A percentile compares a stretch with the other conserved stretches of the same genome.
These are phyloP conservation scores for Apiotrichum gracile DNA, from an alignment of 1,284 basidiomycete genomes.

Conservation along the genomic window DNA sequence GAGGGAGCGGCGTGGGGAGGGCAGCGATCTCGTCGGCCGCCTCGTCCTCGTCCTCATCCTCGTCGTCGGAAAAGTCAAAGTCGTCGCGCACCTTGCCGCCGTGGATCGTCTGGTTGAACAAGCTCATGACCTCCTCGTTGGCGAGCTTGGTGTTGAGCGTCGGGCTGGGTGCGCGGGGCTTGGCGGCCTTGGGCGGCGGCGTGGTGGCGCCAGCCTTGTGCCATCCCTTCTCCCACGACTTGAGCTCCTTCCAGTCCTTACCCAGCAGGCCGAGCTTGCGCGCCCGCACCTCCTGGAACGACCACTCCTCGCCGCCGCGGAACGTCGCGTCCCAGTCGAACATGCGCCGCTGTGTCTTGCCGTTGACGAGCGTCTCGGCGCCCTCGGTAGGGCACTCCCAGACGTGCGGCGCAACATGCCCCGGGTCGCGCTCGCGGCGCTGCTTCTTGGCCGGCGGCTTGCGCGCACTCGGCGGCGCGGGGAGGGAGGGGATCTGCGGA, in stretches of 20 bases:
- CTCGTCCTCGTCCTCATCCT: constrained; percentile 40
- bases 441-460: constrained; percentile 15
- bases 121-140: constrained; percentile 82
- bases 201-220: constrained; percentile 42
- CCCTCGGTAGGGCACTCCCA: constrained; percentile 45
- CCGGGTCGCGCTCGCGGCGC: constrained; percentile 10
- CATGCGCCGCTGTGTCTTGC: constrained; percentile 44
- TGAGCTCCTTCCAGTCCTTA: constrained; percentile 38
- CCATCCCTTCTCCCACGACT: constrained; percentile 43
- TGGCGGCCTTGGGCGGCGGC: constrained; percentile 26
- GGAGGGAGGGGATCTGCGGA: constrained; percentile 22
- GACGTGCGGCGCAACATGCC: constrained; percentile 12
- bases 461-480: constrained; percentile 29
- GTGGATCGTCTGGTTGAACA: constrained; percentile 74
- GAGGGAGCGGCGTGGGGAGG: constrained; percentile 39
- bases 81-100: constrained; percentile 46
- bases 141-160: constrained; percentile 86
- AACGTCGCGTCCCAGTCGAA: constrained; percentile 46
- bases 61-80: constrained; percentile 28
- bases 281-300: constrained; percentile 47
- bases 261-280: constrained; percentile 41
- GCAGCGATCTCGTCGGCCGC: constrained; percentile 28
- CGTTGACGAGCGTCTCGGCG: constrained; percentile 31
- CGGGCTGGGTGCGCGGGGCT: constrained; percentile 54
- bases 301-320: constrained; percentile 45